phyloP scores from a whole-genome alignment of 1,284 basidiomycete species.

The Stereum hirsutum region DNA sequence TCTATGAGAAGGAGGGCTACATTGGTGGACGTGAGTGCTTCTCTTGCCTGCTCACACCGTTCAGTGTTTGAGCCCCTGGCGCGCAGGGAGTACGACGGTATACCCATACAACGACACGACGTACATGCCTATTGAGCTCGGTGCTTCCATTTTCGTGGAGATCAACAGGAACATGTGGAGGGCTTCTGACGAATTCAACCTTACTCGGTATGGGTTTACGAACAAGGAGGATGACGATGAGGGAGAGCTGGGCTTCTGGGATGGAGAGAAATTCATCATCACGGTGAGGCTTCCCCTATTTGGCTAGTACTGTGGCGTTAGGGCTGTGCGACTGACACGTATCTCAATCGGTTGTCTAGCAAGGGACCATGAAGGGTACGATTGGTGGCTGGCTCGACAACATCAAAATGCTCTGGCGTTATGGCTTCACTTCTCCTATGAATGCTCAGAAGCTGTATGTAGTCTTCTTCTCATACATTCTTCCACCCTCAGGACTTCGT shows the following conservation, averaged over 20 bases:
- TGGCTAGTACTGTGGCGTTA: no score
- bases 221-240: conserved; percentile 30
- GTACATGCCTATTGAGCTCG: conserved; percentile 67
- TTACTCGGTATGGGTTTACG: conserved; percentile 50
- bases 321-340: conserved; percentile 5
- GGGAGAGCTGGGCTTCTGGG: conserved; percentile 66
- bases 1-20: conserved; percentile 71
- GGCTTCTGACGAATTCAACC: conserved; percentile 73
- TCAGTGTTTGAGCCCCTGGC: conserved; percentile 3
- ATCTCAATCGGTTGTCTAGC: conserved; percentile 11
- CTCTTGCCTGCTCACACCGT: conserved; percentile 3
- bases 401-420: conserved; percentile 69
- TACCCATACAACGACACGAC: conserved; percentile 65
- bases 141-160: conserved; percentile 83
- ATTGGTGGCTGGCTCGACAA: conserved; percentile 61
- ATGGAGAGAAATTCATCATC: conserved; percentile 69
- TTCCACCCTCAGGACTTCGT: background rate
- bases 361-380: conserved; percentile 39
- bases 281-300: conserved; percentile 32
- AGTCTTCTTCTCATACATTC: background rate
- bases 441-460: conserved; percentile 50
- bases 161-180: conserved; percentile 80
- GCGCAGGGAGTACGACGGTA: conserved; percentile 64
- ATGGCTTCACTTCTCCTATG: conserved; percentile 66
- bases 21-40: conserved; percentile 74